Conservation (phyloP, 1,139 yeast genomes). For the Candida albicans region DNA sequence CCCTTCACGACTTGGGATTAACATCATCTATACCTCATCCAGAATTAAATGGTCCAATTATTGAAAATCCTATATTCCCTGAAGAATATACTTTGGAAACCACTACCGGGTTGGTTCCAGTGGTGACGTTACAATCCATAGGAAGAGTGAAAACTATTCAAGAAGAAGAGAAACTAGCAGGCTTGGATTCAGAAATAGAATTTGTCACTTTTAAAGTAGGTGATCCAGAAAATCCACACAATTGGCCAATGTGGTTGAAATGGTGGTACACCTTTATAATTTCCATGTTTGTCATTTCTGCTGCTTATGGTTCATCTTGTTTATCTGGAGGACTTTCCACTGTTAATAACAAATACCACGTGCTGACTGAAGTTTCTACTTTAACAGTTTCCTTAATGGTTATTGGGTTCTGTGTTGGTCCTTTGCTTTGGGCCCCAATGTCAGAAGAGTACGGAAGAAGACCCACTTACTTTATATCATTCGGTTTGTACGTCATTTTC, state of each 20-base stretch:
- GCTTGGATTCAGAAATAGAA: constrained; percentile 65
- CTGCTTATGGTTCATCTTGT: constrained; percentile 88
- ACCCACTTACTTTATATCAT: constrained; percentile 77
- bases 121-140: constrained; percentile 62
- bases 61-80: constrained; percentile 73
- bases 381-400: constrained; percentile 86
- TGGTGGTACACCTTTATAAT: constrained; percentile 71
- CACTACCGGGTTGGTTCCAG: constrained; percentile 81
- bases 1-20: constrained; percentile 64
- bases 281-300: constrained; percentile 73
- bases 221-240: constrained; percentile 87
- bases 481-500: constrained; percentile 71
- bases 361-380: constrained; percentile 74
- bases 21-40: constrained; percentile 51
- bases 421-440: constrained; percentile 86
- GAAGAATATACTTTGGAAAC: constrained; percentile 91
- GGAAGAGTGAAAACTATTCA: constrained; percentile 51
- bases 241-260: constrained; percentile 61
- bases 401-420: constrained; percentile 84
- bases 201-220: constrained; percentile 74
- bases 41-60: constrained; percentile 63
- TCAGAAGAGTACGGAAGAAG: constrained; percentile 86
- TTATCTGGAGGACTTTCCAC: constrained; percentile 80
- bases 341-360: constrained; percentile 62
- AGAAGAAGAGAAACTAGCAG: constrained; percentile 17